phyloP scores from a whole-genome alignment of 169 alveolate genomes.

The Plasmodium gallinaceum region DNA sequence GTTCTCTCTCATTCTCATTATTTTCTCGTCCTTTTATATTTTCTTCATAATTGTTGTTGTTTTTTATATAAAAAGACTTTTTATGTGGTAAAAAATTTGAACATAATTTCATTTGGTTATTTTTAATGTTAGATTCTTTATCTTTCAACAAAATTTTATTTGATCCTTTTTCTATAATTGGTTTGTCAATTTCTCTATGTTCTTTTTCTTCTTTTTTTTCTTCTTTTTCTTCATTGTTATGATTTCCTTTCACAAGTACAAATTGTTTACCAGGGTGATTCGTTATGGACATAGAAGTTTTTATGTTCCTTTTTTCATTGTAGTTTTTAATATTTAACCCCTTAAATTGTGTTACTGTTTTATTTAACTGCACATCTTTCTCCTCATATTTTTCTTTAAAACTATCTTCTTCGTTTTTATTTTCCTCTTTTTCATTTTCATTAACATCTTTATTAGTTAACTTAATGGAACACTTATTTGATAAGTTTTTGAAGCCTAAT shows the following conservation, averaged over 20 bases:
- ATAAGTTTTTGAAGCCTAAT: neutral
- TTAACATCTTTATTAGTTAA: neutral
- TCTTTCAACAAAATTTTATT: no score
- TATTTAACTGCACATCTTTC: neutral
- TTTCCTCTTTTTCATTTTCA: neutral
- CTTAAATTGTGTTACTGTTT: neutral
- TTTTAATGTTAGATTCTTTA: no score
- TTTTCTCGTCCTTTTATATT: neutral
- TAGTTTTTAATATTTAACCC: neutral
- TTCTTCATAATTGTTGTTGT: neutral
- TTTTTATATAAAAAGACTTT: neutral
- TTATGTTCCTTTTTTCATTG: neutral
- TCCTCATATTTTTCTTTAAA: neutral
- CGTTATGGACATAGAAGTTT: no score
- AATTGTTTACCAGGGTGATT: no score
- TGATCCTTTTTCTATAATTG: no score
- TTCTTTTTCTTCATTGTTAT: no score
- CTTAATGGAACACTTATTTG: neutral
- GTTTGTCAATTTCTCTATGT: neutral
- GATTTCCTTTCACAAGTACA: no score
- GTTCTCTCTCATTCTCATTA: neutral
- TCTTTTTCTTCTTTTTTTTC: neutral
- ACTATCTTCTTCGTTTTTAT: neutral
- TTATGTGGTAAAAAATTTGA: no score
- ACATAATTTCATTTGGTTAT: no score